Percentiles rank a stretch among this genome's conserved stretches.
Conservation (phyloP, 306 rosid genomes). For the Lathyrus aphaca region DNA sequence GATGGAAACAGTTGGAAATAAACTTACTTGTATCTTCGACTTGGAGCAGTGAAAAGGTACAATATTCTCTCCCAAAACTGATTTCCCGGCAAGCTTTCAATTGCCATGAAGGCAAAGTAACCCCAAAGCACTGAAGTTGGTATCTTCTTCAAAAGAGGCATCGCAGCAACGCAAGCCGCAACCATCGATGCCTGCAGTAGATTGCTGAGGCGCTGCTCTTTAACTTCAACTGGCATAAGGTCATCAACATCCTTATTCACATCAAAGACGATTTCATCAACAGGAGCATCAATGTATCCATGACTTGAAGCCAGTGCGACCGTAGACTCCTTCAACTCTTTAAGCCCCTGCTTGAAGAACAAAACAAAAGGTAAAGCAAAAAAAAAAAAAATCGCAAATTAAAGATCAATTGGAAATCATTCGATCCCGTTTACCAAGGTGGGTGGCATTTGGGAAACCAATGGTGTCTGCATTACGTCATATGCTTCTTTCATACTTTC, state of each 20-base stretch:
- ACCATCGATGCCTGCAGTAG: constrained; percentile 84
- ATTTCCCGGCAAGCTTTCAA: constrained; percentile 97
- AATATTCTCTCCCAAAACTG: constrained; percentile 96
- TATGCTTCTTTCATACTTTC: constrained; percentile 84
- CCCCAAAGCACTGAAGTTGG: constrained; percentile 99
- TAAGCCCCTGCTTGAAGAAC: constrained; percentile 64
- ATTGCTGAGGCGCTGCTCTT: constrained; percentile 96
- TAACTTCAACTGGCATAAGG: constrained; percentile 89
- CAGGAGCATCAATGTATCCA: constrained; percentile 90
- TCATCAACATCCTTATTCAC: constrained; percentile 89
- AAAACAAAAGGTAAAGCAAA: constrained; percentile 32
- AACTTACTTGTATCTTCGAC: constrained; percentile 89
- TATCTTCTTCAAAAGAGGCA: constrained; percentile 92
- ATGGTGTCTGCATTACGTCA: constrained; percentile 88
- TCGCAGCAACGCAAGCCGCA: constrained; percentile 83
- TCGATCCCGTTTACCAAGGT: constrained; percentile 61
- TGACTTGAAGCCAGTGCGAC: constrained; percentile 69
- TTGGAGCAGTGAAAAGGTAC: constrained; percentile 90
- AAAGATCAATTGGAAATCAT: constrained; percentile 31
- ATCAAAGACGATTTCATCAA: constrained; percentile 81
- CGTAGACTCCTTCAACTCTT: constrained; percentile 85
- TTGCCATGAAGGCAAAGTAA: constrained; percentile 97
- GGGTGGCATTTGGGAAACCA: constrained; percentile 80
- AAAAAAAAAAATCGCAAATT: constrained; percentile 10
- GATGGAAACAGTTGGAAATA: no score